Evolutionary conservation across 106 monocot genomes (phyloP), one percentile per base, ranked within the genome.

Genomic region (Allium fistulosum): DNA sequence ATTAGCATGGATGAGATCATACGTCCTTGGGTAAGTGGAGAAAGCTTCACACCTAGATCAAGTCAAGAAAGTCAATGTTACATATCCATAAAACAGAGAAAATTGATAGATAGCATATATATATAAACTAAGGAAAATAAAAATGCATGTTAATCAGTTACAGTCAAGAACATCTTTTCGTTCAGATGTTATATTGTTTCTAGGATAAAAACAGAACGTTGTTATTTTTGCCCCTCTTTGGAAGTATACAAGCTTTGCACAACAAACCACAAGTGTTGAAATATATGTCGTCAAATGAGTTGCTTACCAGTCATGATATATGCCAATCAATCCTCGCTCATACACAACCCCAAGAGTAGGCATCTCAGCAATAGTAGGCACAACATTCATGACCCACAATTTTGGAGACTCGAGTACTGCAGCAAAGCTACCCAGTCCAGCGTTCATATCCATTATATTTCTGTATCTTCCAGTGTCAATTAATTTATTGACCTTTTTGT

Each of bases 21-120:
- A 87, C 12, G 86, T 83, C 62, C 86, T 79, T 53, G 86, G 86
- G 56, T 87, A 87, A 48, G 82, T 87, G 0, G 86, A 87, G 70
- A 87, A 87, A 26, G 76, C 79, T 80, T 87, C 82, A 80, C 86
- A 87, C 86, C 86, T 87, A 55, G 60, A 9, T 52, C 68, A 60
- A 76, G 14, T 53, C 51, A 53, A 59, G n/a, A 8, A 59, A 55
- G 6, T 15, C 4, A 37, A 37, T 5, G 37, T 37, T 37, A 37
- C 37, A 37, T 37, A 37, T 37, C 5, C 5, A 37, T 4, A 37
- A 37, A 37, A 37, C 37, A 37, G 2, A 5, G 37, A 37, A 37
- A 28, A 28, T 28, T 28, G 28, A 28, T 28, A 28, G 28, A 28
- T 3, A 28, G 28, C 28, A n/a, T n/a, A n/a, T n/a, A n/a, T n/a